These are phyloP conservation scores for Zychaea mexicana DNA, from an alignment of 371 early-diverging fungal genomes.

Conservation along the genomic window DNA sequence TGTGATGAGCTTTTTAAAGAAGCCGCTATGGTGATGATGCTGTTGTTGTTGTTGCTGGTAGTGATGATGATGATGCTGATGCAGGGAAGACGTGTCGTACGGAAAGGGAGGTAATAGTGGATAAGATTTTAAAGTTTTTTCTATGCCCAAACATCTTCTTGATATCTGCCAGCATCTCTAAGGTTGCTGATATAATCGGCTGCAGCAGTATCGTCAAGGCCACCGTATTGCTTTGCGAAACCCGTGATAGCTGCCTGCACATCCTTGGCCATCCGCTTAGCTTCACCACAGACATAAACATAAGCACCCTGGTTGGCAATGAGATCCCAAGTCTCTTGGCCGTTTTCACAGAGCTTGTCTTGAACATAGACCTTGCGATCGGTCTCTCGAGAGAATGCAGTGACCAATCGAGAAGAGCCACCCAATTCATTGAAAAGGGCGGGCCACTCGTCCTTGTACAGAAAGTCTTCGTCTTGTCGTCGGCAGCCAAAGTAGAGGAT, in stretches of 20 bases:
- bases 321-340: conserved; percentile 68
- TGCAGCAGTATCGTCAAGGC: conserved; percentile 66
- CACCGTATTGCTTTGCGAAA: conserved; percentile 70
- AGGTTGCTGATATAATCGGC: conserved; percentile 75
- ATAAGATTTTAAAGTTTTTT: not conserved
- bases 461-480: conserved; percentile 71
- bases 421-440: conserved; percentile 54
- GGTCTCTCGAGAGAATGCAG: conserved; percentile 85
- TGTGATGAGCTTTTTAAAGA: too few relatives aligned
- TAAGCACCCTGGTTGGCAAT: conserved; percentile 61
- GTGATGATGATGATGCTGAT: too few relatives aligned
- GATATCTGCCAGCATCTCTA: conserved; percentile 76
- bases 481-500: conserved; percentile 93
- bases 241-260: conserved; percentile 69
- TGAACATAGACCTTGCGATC: conserved; percentile 85
- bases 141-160: conserved; percentile 94
- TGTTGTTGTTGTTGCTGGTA: too few relatives aligned
- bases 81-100: too few relatives aligned
- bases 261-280: conserved; percentile 91
- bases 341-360: conserved; percentile 66
- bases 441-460: conserved; percentile 84
- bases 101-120: not conserved
- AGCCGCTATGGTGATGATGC: too few relatives aligned
- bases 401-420: conserved; percentile 58
- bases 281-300: conserved; percentile 93